A percentile compares a stretch with the other conserved stretches of the same genome.
Evolutionary conservation across 164 flowering plant genomes (phyloP).

Genomic region (Tetracentron sinense): DNA sequence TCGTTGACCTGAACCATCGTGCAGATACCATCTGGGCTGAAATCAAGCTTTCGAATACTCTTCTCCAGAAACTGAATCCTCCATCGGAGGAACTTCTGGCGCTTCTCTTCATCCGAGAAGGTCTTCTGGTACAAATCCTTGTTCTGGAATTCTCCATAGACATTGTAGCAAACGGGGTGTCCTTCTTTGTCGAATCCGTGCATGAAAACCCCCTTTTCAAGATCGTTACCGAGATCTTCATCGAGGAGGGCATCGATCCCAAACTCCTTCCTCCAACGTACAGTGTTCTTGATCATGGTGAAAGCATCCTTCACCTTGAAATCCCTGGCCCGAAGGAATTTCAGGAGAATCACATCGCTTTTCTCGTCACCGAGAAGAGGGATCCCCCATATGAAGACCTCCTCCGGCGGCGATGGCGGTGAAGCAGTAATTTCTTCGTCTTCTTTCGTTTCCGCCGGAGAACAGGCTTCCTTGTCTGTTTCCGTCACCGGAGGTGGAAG

Average conservation of each 20-base stretch:
- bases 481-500: slow-evolving; percentile 6
- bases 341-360: slow-evolving; percentile 71
- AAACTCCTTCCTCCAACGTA: slow-evolving; percentile 76
- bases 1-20: slow-evolving; percentile 83
- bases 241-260: slow-evolving; percentile 59
- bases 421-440: slow-evolving; percentile 17
- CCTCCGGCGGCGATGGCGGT: slow-evolving; percentile 47
- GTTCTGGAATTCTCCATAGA: slow-evolving; percentile 70
- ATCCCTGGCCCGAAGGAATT: slow-evolving; percentile 85
- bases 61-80: slow-evolving; percentile 84
- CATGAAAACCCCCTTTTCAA: slow-evolving; percentile 74
- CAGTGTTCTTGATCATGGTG: slow-evolving; percentile 73
- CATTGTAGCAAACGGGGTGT: slow-evolving; percentile 89
- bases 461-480: slow-evolving; percentile 11
- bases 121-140: slow-evolving; percentile 68
- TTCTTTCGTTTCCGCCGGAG: slow-evolving; percentile 19
- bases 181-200: slow-evolving; percentile 76
- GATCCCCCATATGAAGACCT: slow-evolving; percentile 74
- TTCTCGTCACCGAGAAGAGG: slow-evolving; percentile 65
- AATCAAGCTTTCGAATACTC: slow-evolving; percentile 72
- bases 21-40: slow-evolving; percentile 57
- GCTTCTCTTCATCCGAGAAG: slow-evolving; percentile 72
- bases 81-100: slow-evolving; percentile 62
- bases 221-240: slow-evolving; percentile 56
- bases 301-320: slow-evolving; percentile 87